Evolutionary conservation across 2,329 filamentous ascomycete species (phyloP), one percentile per base, ranked within the genome.

Genomic region (Epichloe gansuensis): DNA sequence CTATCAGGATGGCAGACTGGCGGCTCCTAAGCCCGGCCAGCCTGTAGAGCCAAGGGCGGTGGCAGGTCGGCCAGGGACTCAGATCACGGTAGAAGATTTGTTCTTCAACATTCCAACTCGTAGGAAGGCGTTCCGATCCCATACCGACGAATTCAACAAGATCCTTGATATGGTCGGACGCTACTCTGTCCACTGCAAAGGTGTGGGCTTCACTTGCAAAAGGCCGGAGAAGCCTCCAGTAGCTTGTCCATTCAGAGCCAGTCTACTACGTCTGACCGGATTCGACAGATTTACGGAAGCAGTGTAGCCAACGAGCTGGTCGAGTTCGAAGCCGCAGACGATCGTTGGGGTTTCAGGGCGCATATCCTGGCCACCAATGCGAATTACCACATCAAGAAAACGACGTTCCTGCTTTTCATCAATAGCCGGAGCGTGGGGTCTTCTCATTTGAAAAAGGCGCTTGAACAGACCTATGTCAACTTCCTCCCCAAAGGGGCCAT

Each of bases 181-280:
- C 44, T 97, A 98, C 69, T 88, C 93, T 31, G 81, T 98, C 9
- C 93, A 98, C 67, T 96, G 91, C 65, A 74, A 80, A 52, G 83
- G 86, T n/a, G 90, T 98, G 12, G 87, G 87, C 1, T 97, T 98
- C 66, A 91, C 90, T 3, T 97, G 93, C 72, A 96, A 96, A 98
- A 97, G 68, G 85, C 93, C 58, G 91, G 91, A 52, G 93, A 97
- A 61, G 82, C 88, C 4, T 85, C 86, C 6, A 83, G 85, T 28
- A 89, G 86, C 55, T 80, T 98, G 44, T 86, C 91, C 8, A 85
- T 95, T 0, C 85, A 86, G 51, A 77, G 83, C 8, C 81, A 75
- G 54, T 86, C 91, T 13, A 84, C 76, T 5, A 83, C 81, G 1
- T 74, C 85, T 42, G 91, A 97, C 65, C 81, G 91, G 9, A 94